Evolutionary conservation across 108 stramenopile species (phyloP).

Genomic region (Stephanodiscus minutulus): DNA sequence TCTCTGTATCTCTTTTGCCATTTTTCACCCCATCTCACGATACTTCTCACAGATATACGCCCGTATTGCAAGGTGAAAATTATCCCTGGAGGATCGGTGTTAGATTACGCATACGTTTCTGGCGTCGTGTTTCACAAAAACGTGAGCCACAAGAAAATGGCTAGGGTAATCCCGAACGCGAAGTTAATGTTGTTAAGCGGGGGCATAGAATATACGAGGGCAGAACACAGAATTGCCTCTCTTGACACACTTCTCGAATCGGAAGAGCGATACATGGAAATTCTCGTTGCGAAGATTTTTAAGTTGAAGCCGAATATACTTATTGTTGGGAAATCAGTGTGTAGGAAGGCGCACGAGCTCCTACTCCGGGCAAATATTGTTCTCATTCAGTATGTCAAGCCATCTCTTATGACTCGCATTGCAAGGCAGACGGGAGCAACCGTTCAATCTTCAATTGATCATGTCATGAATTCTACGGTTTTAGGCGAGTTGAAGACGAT

Average conservation of each 20-base stretch:
- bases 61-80: constrained; percentile 70
- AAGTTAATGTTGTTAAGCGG: constrained; percentile 91
- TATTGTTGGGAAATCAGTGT: constrained; percentile 82
- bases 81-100: constrained; percentile 83
- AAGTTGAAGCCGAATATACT: constrained; percentile 89
- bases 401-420: constrained; percentile 80
- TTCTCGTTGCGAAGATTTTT: constrained; percentile 89
- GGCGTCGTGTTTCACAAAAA: constrained; percentile 93
- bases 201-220: constrained; percentile 92
- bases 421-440: constrained; percentile 92
- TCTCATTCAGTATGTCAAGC: constrained; percentile 91
- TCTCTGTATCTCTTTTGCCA: background rate
- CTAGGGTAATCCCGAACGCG: constrained; percentile 72
- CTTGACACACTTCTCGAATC: constrained; percentile 91
- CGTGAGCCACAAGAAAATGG: constrained; percentile 88
- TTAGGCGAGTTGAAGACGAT: constrained; percentile 64
- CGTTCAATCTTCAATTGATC: constrained; percentile 87
- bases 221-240: constrained; percentile 83
- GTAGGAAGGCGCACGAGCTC: constrained; percentile 89
- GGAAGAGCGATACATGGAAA: constrained; percentile 95
- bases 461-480: constrained; percentile 80
- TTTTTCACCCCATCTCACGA: background rate
- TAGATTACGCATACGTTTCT: constrained; percentile 87
- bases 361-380: constrained; percentile 79
- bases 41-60: constrained; percentile 20